phyloP scores from a whole-genome alignment of 306 rosid genomes.

The apple (Malus domestica) region ASM211411v1 NC_041804.1:11636501-11637000 shows the following conservation, averaged over 20 bases:
- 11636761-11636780: too few species aligned
- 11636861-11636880: neutral
- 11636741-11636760: too few species aligned
- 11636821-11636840: neutral
- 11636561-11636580: neutral
- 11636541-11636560: neutral
- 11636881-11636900: constrained; percentile 9
- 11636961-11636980: neutral
- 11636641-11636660: neutral
- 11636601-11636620: neutral
- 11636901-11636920: neutral
- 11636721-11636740: too few species aligned
- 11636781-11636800: too few species aligned
- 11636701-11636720: too few species aligned
- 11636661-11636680: too few species aligned
- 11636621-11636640: neutral
- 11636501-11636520: neutral
- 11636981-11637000: neutral
- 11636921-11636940: neutral
- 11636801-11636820: too few species aligned
- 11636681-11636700: too few species aligned
- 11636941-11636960: constrained; percentile 1
- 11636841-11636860: neutral
- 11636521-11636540: neutral
- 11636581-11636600: too few species aligned